A percentile compares a stretch with the other conserved stretches of the same genome.
phyloP scores from a whole-genome alignment of 441 rosid genomes.

The Eutrema salsugineum region DNA sequence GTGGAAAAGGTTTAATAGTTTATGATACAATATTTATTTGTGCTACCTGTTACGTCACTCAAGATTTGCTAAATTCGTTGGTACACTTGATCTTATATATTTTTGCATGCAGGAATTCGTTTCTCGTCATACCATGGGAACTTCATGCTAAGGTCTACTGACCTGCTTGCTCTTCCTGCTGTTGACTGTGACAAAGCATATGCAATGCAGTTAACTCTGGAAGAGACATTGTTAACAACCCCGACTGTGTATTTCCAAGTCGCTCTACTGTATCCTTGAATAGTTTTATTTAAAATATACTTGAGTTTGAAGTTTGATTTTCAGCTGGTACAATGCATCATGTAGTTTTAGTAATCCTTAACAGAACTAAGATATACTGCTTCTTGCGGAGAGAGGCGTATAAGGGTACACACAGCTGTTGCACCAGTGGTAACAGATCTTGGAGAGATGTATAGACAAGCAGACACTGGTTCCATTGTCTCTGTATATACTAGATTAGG shows the following conservation, averaged over 20 bases:
- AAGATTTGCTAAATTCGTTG: background rate
- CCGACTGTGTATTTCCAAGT: conserved; percentile 97
- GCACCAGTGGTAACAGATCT: conserved; percentile 94
- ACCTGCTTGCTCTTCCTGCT: conserved; percentile 95
- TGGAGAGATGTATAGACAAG: conserved; percentile 95
- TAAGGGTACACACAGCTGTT: conserved; percentile 93
- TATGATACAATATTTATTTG: background rate
- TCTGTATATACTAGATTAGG: conserved; percentile 89
- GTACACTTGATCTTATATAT: conserved; percentile 27
- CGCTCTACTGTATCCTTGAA: conserved; percentile 95
- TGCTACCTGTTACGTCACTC: background rate
- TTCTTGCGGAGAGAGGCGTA: conserved; percentile 99
- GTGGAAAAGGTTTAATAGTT: conserved; percentile 83
- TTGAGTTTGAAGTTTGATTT: conserved; percentile 12
- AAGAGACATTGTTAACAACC: conserved; percentile 87
- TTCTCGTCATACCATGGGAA: conserved; percentile 96
- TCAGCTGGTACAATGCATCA: conserved; percentile 13
- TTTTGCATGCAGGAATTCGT: conserved; percentile 70
- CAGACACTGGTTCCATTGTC: conserved; percentile 87
- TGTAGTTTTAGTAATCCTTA: conserved; percentile 38
- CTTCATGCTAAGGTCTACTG: conserved; percentile 98
- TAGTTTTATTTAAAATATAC: background rate
- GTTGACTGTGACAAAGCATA: conserved; percentile 99
- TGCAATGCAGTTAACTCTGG: conserved; percentile 93
- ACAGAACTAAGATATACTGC: conserved; percentile 84